A percentile compares a stretch with the other conserved stretches of the same genome.
phyloP scores from a whole-genome alignment of 257 asterid genomes.

The Petunia secreta region DNA sequence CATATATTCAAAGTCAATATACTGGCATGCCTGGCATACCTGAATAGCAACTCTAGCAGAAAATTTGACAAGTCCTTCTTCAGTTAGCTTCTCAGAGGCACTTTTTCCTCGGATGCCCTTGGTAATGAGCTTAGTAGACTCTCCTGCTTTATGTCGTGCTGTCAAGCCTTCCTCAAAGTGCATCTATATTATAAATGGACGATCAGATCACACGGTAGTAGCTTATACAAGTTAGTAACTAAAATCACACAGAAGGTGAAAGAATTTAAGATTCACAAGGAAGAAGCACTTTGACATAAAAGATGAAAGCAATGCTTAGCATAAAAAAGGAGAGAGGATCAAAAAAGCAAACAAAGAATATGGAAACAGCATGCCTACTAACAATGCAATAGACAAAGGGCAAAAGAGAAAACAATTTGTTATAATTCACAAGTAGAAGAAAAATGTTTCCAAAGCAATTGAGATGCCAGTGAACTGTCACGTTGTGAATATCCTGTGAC shows the following conservation, averaged over 20 bases:
- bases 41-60: slow-evolving; percentile 89
- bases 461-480: slow-evolving; percentile 12
- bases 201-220: slow-evolving; percentile 28
- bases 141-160: slow-evolving; percentile 73
- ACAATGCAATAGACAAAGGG: slow-evolving; percentile 7
- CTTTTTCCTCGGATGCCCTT: slow-evolving; percentile 80
- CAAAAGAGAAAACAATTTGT: slow-evolving; percentile 14
- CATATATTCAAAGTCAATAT: slow-evolving; percentile 21
- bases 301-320: slow-evolving; percentile 5
- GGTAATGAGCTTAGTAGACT: slow-evolving; percentile 73
- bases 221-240: neutral
- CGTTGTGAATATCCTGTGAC: neutral
- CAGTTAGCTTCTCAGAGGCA: slow-evolving; percentile 90
- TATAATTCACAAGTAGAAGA: slow-evolving; percentile 13
- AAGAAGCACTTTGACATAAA: neutral
- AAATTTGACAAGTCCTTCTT: slow-evolving; percentile 91
- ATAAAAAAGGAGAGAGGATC: slow-evolving; percentile 6
- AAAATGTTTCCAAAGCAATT: neutral
- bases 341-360: slow-evolving; percentile 17
- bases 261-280: slow-evolving; percentile 15
- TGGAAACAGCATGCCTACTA: neutral
- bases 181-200: slow-evolving; percentile 52
- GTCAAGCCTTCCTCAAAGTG: slow-evolving; percentile 94
- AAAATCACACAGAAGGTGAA: slow-evolving; percentile 13
- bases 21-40: slow-evolving; percentile 41